Evolutionary conservation across 352 stramenopile genomes (phyloP).

Genomic region (Pythium sp.): DNA sequence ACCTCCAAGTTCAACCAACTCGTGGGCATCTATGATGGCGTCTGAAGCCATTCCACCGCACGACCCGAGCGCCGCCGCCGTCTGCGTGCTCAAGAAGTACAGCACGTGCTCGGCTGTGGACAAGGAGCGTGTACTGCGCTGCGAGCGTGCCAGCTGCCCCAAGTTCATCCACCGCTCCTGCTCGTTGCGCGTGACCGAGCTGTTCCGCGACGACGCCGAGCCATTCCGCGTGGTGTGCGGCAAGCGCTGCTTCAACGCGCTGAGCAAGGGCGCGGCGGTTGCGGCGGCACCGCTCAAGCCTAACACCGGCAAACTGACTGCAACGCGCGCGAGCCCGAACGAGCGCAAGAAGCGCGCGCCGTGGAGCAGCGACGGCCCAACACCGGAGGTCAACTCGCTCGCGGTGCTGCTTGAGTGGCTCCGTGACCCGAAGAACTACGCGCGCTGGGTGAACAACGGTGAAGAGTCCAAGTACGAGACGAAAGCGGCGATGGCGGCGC

Average conservation of each 20-base stretch:
- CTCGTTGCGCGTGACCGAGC: constrained; percentile 18
- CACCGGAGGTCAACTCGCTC: constrained; percentile 15
- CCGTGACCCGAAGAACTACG: constrained; percentile 18
- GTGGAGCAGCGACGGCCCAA: constrained; percentile 19
- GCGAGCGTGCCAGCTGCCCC: constrained; percentile 13
- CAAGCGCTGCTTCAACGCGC: constrained; percentile 21
- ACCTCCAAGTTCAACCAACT: not conserved
- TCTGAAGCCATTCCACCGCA: not conserved
- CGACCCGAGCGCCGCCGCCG: not conserved
- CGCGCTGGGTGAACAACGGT: constrained; percentile 18
- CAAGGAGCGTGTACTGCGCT: constrained; percentile 14
- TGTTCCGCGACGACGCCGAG: constrained; percentile 11
- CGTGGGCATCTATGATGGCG: not conserved
- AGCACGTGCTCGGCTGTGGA: constrained; percentile 12
- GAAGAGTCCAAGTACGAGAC: constrained; percentile 18
- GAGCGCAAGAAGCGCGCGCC: constrained; percentile 22
- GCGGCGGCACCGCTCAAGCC: not conserved
- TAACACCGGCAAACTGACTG: not conserved
- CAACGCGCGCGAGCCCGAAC: not conserved
- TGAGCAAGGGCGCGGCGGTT: constrained; percentile 8
- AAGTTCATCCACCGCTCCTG: constrained; percentile 20
- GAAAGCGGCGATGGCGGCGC: constrained; percentile 13
- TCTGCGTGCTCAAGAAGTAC: constrained; percentile 20
- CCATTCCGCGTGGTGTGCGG: constrained; percentile 15
- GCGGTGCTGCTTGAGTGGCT: constrained; percentile 17